Conservation (phyloP, 495 filamentous ascomycete species). For the Penicillium nucicola region DNA sequence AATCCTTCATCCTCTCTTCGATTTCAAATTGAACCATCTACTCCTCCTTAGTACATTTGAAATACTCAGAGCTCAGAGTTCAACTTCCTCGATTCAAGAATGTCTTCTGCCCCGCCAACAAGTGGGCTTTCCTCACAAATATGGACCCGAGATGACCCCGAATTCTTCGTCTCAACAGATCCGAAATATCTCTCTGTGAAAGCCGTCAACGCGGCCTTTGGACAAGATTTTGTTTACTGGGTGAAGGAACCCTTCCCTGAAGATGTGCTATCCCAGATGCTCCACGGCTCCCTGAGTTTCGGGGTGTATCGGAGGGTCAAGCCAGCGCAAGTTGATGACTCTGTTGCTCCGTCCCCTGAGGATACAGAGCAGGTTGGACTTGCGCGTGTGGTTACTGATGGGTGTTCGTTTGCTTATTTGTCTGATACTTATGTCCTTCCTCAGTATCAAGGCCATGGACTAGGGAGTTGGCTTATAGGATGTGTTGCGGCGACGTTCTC, state of each 20-base stretch:
- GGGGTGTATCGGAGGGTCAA: conserved; percentile 43
- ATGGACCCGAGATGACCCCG: conserved; percentile 21
- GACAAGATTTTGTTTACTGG: conserved; percentile 55
- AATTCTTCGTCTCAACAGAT: conserved; percentile 52
- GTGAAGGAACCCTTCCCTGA: conserved; percentile 35
- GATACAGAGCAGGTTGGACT: conserved; percentile 51
- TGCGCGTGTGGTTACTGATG: conserved; percentile 63
- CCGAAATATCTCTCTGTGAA: conserved; percentile 44
- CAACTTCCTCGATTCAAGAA: background rate
- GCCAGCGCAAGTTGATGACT: background rate
- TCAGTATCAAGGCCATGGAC: conserved; percentile 54
- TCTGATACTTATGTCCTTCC: conserved; percentile 69
- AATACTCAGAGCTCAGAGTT: too few relatives aligned
- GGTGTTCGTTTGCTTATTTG: conserved; percentile 65
- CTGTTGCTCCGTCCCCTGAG: background rate
- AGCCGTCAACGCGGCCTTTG: conserved; percentile 50
- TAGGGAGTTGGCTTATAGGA: conserved; percentile 60
- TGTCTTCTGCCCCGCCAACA: conserved; percentile 20
- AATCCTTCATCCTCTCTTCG: too few relatives aligned
- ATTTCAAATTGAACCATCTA: too few relatives aligned
- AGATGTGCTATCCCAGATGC: conserved; percentile 39
- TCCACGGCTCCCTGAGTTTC: conserved; percentile 52
- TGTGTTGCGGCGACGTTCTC: conserved; percentile 54
- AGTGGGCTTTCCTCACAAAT: conserved; percentile 12
- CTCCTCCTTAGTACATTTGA: too few relatives aligned